These are phyloP conservation scores for Aspergillus latus DNA, from an alignment of 2,329 filamentous ascomycete species.

Conservation along the genomic window DNA sequence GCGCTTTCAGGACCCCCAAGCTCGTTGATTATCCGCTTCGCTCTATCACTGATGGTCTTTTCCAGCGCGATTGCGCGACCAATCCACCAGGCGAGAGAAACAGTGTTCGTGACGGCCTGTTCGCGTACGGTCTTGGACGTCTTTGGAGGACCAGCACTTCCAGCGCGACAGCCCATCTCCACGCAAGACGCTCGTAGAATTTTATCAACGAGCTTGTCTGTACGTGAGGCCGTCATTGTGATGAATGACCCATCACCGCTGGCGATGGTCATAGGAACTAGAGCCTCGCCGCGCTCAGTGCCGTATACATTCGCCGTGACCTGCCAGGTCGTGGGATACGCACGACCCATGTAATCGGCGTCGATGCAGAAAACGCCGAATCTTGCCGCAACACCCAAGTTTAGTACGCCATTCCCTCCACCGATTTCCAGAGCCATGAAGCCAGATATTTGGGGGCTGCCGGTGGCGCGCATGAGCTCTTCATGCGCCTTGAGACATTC, in stretches of 20 bases:
- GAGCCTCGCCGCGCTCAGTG: slow-evolving; percentile 28
- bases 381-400: slow-evolving; percentile 4
- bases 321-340: slow-evolving; percentile 50
- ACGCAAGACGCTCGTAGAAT: slow-evolving; percentile 54
- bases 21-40: slow-evolving; percentile 21
- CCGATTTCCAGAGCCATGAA: slow-evolving; percentile 63
- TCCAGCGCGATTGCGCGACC: slow-evolving; percentile 23
- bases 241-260: slow-evolving; percentile 55
- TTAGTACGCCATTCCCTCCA: slow-evolving; percentile 58
- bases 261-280: slow-evolving; percentile 49
- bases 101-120: slow-evolving; percentile 49
- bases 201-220: slow-evolving; percentile 49
- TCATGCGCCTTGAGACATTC: slow-evolving; percentile 47
- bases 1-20: slow-evolving; percentile 22
- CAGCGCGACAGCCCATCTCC: slow-evolving; percentile 53
- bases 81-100: slow-evolving; percentile 55
- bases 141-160: slow-evolving; percentile 19
- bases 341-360: slow-evolving; percentile 49
- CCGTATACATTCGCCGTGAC: slow-evolving; percentile 46
- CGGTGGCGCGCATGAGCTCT: slow-evolving; percentile 49
- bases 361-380: slow-evolving; percentile 50
- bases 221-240: slow-evolving; percentile 40
- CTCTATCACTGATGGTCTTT: slow-evolving; percentile 16
- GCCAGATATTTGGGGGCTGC: background rate
- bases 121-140: slow-evolving; percentile 11